Percentiles rank a stretch among this genome's conserved stretches.
phyloP scores from a whole-genome alignment of 768 basidiomycete species.

The Albatrellus ellisii region DNA sequence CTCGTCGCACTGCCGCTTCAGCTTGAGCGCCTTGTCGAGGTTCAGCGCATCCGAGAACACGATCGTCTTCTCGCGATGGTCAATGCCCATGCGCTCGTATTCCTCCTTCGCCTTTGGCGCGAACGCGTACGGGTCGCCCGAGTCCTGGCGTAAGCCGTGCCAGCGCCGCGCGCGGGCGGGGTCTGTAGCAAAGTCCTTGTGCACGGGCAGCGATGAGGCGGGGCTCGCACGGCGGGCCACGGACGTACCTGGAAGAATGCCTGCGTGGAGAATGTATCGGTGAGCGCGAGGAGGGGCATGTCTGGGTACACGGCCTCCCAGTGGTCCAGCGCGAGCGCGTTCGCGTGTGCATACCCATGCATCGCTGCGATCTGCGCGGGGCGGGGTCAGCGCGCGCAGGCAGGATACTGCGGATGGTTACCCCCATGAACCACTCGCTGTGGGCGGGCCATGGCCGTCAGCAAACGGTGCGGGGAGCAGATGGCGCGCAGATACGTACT shows the following conservation, averaged over 20 bases:
- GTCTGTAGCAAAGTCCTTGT: conserved; percentile 44
- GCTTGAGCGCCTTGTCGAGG: conserved; percentile 50
- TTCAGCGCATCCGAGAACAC: conserved; percentile 79
- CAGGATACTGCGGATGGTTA: conserved; percentile 26
- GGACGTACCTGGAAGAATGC: conserved; percentile 64
- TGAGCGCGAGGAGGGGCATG: conserved; percentile 60
- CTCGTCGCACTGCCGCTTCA: conserved; percentile 61
- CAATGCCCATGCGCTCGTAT: conserved; percentile 60
- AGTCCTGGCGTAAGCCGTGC: conserved; percentile 85
- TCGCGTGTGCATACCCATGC: conserved; percentile 69
- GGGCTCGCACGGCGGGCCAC: background rate
- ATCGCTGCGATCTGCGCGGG: conserved; percentile 64
- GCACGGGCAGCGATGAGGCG: background rate
- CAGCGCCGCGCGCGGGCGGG: conserved; percentile 55
- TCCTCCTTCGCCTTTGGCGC: conserved; percentile 58
- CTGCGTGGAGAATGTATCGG: conserved; percentile 88
- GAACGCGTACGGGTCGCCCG: conserved; percentile 80
- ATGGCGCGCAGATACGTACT: no score
- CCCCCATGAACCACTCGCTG: conserved; percentile 90
- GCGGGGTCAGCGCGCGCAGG: no score
- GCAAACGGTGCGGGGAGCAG: no score
- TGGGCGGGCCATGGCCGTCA: no score
- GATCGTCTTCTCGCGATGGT: conserved; percentile 49
- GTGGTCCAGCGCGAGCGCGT: conserved; percentile 59
- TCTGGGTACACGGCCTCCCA: conserved; percentile 74